phyloP scores from a whole-genome alignment of 2,329 filamentous ascomycete genomes.

The Stagonosporopsis rhizophila region DNA sequence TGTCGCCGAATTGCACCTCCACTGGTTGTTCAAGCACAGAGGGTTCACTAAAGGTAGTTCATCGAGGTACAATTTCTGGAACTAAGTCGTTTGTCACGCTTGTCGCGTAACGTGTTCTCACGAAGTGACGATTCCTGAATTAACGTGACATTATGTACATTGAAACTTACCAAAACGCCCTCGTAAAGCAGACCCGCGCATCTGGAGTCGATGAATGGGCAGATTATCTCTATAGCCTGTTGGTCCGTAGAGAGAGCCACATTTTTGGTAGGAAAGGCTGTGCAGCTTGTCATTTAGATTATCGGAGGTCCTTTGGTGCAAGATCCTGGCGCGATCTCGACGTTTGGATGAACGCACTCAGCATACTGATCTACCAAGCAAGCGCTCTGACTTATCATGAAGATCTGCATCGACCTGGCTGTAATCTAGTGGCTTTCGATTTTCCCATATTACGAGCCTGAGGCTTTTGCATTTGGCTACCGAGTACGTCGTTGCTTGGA shows the following conservation, averaged over 20 bases:
- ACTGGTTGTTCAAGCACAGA: not conserved
- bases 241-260: not conserved
- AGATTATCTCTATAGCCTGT: not conserved
- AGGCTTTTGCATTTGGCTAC: not conserved
- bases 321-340: constrained; percentile 8
- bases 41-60: not conserved
- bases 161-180: not conserved
- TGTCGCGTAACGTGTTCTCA: constrained; percentile 15
- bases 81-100: not conserved
- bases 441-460: not conserved
- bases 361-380: constrained; percentile 4
- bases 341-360: not conserved
- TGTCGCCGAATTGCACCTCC: not conserved
- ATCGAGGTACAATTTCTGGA: no score
- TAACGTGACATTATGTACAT: constrained; percentile 8
- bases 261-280: not conserved
- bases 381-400: constrained; percentile 2
- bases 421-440: not conserved
- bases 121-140: constrained; percentile 9
- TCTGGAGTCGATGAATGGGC: not conserved
- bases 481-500: not conserved
- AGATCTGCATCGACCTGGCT: not conserved
- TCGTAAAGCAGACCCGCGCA: no score
- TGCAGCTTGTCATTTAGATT: not conserved
- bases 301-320: not conserved